A percentile compares a stretch with the other conserved stretches of the same genome.
These are phyloP conservation scores for Cercophora samala DNA, from an alignment of 495 filamentous ascomycete species.

Conservation along the genomic window DNA sequence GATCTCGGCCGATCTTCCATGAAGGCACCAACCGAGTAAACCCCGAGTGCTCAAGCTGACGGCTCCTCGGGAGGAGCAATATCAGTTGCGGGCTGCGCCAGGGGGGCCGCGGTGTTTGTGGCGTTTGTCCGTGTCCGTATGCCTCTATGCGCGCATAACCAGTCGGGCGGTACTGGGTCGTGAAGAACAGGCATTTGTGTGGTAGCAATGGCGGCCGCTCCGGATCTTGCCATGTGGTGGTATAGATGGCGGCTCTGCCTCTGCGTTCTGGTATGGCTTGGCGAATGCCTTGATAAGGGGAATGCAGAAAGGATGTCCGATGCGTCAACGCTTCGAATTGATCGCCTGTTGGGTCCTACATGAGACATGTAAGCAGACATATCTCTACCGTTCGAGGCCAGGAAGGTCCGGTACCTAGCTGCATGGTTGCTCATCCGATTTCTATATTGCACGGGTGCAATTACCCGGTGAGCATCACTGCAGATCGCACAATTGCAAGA, in stretches of 20 bases:
- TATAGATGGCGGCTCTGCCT: constrained; percentile 3
- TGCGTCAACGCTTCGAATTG: not conserved
- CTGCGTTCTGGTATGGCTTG: not conserved
- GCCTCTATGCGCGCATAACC: constrained; percentile 14
- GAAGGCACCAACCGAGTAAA: not conserved
- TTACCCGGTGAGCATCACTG: constrained; percentile 23
- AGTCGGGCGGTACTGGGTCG: constrained; percentile 19
- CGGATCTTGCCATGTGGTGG: constrained; percentile 9
- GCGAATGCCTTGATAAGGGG: not conserved
- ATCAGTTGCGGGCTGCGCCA: constrained; percentile 13
- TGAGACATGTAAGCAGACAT: not conserved
- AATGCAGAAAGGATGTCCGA: not conserved
- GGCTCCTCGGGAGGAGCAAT: constrained; percentile 28
- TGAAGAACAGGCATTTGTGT: constrained; percentile 14
- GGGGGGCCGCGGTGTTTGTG: constrained; percentile 8
- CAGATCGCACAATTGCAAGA: not conserved
- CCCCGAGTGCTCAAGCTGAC: constrained; percentile 6
- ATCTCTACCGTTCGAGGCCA: not conserved
- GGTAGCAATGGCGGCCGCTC: constrained; percentile 13
- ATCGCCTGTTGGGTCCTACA: not conserved
- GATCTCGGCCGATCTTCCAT: constrained; percentile 16
- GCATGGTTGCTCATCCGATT: constrained; percentile 16
- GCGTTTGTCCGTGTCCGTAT: not conserved
- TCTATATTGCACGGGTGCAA: constrained; percentile 21
- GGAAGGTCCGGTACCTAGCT: constrained; percentile 9